Evolutionary conservation across 306 rosid species (phyloP).

Genomic region (Quercus parvula): DNA sequence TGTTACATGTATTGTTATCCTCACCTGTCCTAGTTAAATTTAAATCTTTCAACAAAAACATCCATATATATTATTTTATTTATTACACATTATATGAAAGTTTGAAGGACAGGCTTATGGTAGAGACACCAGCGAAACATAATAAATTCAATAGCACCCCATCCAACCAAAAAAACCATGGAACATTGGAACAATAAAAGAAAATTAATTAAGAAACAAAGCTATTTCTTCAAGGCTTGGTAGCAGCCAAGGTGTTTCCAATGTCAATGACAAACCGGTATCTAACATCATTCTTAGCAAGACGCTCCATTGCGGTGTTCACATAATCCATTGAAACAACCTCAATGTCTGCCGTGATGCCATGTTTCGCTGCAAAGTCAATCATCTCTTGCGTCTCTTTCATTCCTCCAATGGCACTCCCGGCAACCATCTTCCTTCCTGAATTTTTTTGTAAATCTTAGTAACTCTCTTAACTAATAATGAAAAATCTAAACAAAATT

Average conservation of each 20-base stretch:
- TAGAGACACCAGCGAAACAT: too few relatives aligned
- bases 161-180: too few relatives aligned
- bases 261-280: conserved; percentile 21
- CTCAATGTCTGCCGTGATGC: conserved; percentile 17
- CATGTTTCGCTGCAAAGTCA: conserved; percentile 30
- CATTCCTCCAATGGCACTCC: conserved; percentile 11
- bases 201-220: background rate
- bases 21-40: too few relatives aligned
- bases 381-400: conserved; percentile 33
- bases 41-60: too few relatives aligned
- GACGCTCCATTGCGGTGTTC: conserved; percentile 20
- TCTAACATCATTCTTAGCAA: conserved; percentile 9
- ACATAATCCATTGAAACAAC: background rate
- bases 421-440: conserved; percentile 15
- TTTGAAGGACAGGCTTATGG: too few relatives aligned
- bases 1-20: too few relatives aligned
- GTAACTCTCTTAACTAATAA: background rate
- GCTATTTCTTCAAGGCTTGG: background rate
- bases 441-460: background rate
- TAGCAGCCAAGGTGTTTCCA: conserved; percentile 8
- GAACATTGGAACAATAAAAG: background rate
- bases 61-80: too few relatives aligned
- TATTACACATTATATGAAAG: too few relatives aligned
- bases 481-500: too few relatives aligned
- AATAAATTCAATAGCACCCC: too few relatives aligned